Conservation (phyloP, 192 early-diverging fungal species). For the Coemansia sp. region DNA sequence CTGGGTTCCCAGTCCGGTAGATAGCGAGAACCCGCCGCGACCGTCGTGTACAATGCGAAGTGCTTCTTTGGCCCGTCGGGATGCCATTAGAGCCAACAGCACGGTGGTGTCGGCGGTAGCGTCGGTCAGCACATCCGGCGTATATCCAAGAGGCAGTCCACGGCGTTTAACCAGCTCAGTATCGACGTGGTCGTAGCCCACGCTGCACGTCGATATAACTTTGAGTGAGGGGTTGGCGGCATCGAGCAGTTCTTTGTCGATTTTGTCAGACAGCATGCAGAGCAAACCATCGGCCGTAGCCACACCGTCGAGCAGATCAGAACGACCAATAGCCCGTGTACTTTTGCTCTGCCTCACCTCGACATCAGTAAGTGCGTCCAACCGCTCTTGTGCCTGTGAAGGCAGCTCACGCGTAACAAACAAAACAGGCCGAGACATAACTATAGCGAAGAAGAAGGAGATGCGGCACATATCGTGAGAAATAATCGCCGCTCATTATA, state of each 20-base stretch:
- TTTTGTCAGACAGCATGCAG: slow-evolving; percentile 70
- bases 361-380: slow-evolving; percentile 49
- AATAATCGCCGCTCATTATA: no score
- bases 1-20: slow-evolving; percentile 61
- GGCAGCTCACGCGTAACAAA: slow-evolving; percentile 58
- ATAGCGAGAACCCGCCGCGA: slow-evolving; percentile 24
- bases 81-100: slow-evolving; percentile 71
- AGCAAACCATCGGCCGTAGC: slow-evolving; percentile 59
- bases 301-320: slow-evolving; percentile 50
- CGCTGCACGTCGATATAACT: slow-evolving; percentile 75
- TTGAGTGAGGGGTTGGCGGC: slow-evolving; percentile 65
- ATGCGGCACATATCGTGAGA: neutral
- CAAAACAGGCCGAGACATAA: slow-evolving; percentile 28
- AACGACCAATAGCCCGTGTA: slow-evolving; percentile 50
- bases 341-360: slow-evolving; percentile 62
- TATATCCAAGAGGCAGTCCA: slow-evolving; percentile 70
- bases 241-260: slow-evolving; percentile 68
- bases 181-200: slow-evolving; percentile 84
- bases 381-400: slow-evolving; percentile 46
- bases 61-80: slow-evolving; percentile 66
- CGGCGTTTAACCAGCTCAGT: slow-evolving; percentile 46
- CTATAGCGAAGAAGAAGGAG: no score
- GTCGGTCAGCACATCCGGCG: slow-evolving; percentile 86
- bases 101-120: slow-evolving; percentile 81
- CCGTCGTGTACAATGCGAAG: slow-evolving; percentile 25